Base-by-base conservation (phyloP, 2,329 filamentous ascomycete species). In the Venturia effusa region DNA sequence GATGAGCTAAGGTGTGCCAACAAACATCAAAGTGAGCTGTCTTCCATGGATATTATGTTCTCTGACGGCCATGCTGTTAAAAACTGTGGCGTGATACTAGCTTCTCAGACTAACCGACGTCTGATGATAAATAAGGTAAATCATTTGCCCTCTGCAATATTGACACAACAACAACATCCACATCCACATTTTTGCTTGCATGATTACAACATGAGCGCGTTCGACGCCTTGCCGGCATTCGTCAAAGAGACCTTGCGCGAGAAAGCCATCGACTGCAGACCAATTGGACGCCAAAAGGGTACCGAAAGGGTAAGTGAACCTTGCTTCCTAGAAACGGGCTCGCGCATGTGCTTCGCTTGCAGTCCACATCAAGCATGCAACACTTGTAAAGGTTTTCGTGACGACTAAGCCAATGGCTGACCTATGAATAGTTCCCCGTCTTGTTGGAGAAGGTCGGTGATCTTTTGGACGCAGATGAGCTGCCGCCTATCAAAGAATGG, bases 301-400 rank as follows among this genome's bases (percentile, higher is more conserved):
- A 30, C 30, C 37, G 59, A 64, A 22, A 41, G 63, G 41, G 63
- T 64, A 43, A 39, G 63, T 62, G 15, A 27, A 54, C 48, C 48
- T 54, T 34, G 27, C 51, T 19, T 30, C 6, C 43, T 24, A 27
- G 45, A 30, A 27, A 2, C 27, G 45, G 45, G 22, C 7, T 13
- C 45, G 22, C 22, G 22, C 30, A 57, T 57, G 51, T 57, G 51
- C 51, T 3, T 34, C 27, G 48, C 48, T 45, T 45, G 19, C 43
- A 13, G 8, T n/a, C n/a, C n/a, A 11, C 43, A 11, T 48, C 43
- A 24, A 10, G 43, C 43, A 22, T 48, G 8, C 43, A 39, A 48
- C 43, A 24, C n/a, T 7, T 48, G 5, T 22, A 7, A 1, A 7
- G 6, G 6, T 8, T 10, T 48, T 22, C 10, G 43, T 24, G n/a